Base-by-base conservation (phyloP, 345 rosid species). In the Durio zibethinus region DNA sequence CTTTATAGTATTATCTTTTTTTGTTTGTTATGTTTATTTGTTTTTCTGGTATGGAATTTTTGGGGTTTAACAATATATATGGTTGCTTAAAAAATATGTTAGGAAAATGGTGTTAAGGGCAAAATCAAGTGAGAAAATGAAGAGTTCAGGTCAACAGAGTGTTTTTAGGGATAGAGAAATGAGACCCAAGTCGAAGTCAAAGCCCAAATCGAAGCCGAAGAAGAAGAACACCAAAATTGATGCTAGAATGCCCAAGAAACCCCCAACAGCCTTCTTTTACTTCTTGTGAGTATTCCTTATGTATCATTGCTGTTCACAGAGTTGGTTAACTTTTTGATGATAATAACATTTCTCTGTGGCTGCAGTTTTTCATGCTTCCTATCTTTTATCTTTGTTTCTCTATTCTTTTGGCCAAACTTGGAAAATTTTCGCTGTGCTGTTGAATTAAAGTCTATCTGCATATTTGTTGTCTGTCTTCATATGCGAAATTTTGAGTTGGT, bases 261-360 rank as follows among this genome's bases (percentile, higher is more conserved):
- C 97, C 57, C 92, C 97, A 10, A 94, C 97, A 72, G 97, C 95
- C 48, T 94, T 94, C 84, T 94, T 94, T 86, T 94, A 59, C 82
- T 94, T 88, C 88, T 79, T 94, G 98, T 91, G 85, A 23, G 92
- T 79, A 36, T 14, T 57, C 14, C 57, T 48, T 48, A 29, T 29
- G 25, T 27, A 18, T 36, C 6, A 20, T 70, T 29, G 23, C 76
- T 50, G 29, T 47, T 7, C 45, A 25, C 21, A 18, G 4, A 43
- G 11, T 7, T 45, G 7, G 27, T 59, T 31, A 6, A 35, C 29
- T 48, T 63, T 59, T 31, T 27, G 56, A 18, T 75, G 36, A 16
- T 61, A 15, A 45, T 38, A 23, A 5, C 77, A 27, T 18, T 8
- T 45, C 56, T 61, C 10, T 45, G 33, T 25, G 18, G 54, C 38